Evolutionary conservation across 352 stramenopile species (phyloP).

Genomic region (Lagenidium sp.): DNA sequence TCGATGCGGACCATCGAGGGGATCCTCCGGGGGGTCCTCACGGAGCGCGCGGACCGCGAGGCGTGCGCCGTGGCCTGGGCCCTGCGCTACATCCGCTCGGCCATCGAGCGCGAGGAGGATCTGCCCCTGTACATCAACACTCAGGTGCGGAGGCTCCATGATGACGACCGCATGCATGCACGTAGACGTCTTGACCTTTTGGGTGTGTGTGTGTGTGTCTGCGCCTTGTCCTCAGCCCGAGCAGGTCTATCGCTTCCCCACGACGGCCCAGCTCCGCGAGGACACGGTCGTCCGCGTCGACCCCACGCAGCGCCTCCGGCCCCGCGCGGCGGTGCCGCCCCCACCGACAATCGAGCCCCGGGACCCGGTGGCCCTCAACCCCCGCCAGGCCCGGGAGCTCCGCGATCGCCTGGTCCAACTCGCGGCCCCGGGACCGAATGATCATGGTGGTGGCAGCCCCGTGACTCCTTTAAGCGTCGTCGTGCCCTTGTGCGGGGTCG

Average conservation of each 20-base stretch:
- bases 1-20: constrained; percentile 39
- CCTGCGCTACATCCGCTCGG: constrained; percentile 30
- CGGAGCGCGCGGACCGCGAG: constrained; percentile 34
- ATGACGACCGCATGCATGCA: no score
- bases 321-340: constrained; percentile 14
- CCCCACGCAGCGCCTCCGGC: constrained; percentile 22
- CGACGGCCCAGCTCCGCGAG: constrained; percentile 38
- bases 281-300: constrained; percentile 45
- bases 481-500: no score
- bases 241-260: constrained; percentile 40
- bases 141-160: constrained; percentile 21
- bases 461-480: constrained; percentile 6
- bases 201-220: no score
- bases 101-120: constrained; percentile 51
- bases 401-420: not conserved
- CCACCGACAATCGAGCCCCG: constrained; percentile 31
- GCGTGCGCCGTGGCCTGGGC: constrained; percentile 32
- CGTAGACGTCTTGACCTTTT: no score
- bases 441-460: not conserved
- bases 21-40: constrained; percentile 29
- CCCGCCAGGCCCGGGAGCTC: constrained; percentile 24
- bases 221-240: no score
- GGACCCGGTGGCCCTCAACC: constrained; percentile 36
- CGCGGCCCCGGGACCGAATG: not conserved
- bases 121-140: constrained; percentile 51